Conservation (phyloP, 495 filamentous ascomycete species). For the Neurospora sp. region DNA sequence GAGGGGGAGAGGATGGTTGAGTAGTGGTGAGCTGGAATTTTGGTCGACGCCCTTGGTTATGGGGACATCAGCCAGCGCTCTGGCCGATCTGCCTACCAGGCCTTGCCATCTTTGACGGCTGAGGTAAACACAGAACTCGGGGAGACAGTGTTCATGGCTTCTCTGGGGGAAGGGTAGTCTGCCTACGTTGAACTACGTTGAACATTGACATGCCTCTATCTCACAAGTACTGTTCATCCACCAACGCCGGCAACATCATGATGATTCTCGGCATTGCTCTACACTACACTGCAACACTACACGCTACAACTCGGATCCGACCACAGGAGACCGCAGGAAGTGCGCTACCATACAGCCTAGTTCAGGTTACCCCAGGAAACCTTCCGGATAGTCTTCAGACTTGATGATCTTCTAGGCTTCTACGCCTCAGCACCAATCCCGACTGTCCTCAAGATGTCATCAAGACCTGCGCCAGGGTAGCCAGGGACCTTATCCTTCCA, state of each 20-base stretch:
- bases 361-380: background rate
- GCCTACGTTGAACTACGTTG: background rate
- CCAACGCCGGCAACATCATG: background rate
- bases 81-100: no score
- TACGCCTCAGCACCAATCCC: constrained; percentile 26
- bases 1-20: constrained; percentile 16
- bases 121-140: background rate
- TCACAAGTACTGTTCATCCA: background rate
- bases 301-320: background rate
- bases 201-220: background rate
- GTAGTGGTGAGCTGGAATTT: background rate
- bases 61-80: no score
- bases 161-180: no score
- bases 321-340: background rate
- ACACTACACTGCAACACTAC: background rate
- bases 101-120: background rate
- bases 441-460: constrained; percentile 56
- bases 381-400: background rate
- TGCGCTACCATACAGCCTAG: background rate
- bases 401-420: background rate
- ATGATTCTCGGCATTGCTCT: background rate
- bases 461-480: constrained; percentile 48
- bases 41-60: background rate
- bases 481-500: constrained; percentile 66
- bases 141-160: background rate